Percentiles rank a stretch among this genome's conserved stretches.
Evolutionary conservation across 2,329 filamentous ascomycete genomes (phyloP).

Genomic region (Fusarium newnesense): DNA sequence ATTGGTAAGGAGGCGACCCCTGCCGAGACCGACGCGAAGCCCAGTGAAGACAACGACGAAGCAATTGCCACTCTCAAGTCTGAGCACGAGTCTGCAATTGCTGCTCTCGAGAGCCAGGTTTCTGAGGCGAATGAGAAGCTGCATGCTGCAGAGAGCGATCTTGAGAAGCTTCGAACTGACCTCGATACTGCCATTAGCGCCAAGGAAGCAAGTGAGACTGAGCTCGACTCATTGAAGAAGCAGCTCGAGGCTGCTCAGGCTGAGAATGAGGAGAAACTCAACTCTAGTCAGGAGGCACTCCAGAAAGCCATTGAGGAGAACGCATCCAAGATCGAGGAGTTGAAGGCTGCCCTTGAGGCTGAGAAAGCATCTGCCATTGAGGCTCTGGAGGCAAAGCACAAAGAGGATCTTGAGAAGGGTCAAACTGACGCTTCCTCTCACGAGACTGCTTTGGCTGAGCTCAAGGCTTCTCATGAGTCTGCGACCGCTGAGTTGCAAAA

Average conservation of each 20-base stretch:
- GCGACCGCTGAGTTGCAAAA: slow-evolving; percentile 61
- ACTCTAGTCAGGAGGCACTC: slow-evolving; percentile 47
- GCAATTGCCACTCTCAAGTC: slow-evolving; percentile 60
- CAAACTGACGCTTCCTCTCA: slow-evolving; percentile 58
- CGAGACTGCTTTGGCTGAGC: slow-evolving; percentile 60
- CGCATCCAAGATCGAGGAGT: slow-evolving; percentile 58
- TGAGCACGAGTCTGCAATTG: slow-evolving; percentile 61
- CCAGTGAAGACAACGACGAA: slow-evolving; percentile 55
- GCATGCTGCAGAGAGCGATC: slow-evolving; percentile 60
- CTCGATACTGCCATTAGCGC: slow-evolving; percentile 59
- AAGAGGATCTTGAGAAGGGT: slow-evolving; percentile 60
- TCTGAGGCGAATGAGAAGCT: slow-evolving; percentile 63
- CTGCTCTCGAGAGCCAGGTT: slow-evolving; percentile 58
- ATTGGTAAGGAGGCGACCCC: slow-evolving; percentile 54
- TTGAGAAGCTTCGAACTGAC: slow-evolving; percentile 61
- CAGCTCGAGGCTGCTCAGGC: slow-evolving; percentile 57
- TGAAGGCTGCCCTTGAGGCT: slow-evolving; percentile 60
- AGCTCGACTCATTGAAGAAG: slow-evolving; percentile 60
- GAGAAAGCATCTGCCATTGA: slow-evolving; percentile 61
- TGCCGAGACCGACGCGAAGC: slow-evolving; percentile 53
- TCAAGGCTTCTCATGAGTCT: slow-evolving; percentile 62
- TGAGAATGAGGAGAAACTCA: slow-evolving; percentile 50
- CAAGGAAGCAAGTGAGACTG: slow-evolving; percentile 60
- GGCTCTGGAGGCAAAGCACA: slow-evolving; percentile 64
- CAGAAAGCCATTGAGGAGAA: slow-evolving; percentile 59